Evolutionary conservation across 1,284 basidiomycete species (phyloP), one percentile per base, ranked within the genome.

Genomic region (Quambalaria eucalypti): DNA sequence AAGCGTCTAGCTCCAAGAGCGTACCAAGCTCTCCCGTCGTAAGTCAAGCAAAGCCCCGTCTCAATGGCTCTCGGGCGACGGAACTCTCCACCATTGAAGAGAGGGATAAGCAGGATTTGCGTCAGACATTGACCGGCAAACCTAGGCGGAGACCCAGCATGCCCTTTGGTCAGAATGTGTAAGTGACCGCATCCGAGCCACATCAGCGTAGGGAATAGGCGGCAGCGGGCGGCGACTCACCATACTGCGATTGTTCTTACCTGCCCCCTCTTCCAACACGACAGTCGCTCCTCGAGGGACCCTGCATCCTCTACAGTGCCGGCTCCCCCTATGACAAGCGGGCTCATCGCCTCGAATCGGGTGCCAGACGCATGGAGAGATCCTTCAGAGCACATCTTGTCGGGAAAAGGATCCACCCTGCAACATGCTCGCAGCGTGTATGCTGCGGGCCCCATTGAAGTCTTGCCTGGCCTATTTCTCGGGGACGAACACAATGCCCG

Each of bases 401-500:
- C 65, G 48, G 69, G 69, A 47, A 62, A 66, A 36, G 69, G 69
- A 23, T 68, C 65, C 46, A 69, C 67, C 6, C 54, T 71, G 10
- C 69, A 71, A 52, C 69, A 71, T 42, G 69, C 69, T 4, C 57
- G 69, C 26, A 63, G 60, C 36, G 66, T 68, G 76, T 97, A 97
- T 74, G 77, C 81, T 6, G 81, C 87, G 66, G 92, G 93, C 1
- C 93, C 92, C 23, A 79, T 88, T 39, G 86, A 96, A 76, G 81
- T 97, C 63, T 80, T 96, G 29, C 91, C 91, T 1, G 85, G 87
- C 42, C 81, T 97, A 52, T 97, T 86, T 83, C 82, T 97, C 7
- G 93, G 92, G 55, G 89, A 89, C 48, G 91, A 96, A 76, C 89
- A 93, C 76, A 93, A 93, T 62, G 88, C 88, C 30, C 82, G 84